Evolutionary conservation across 352 stramenopile genomes (phyloP).

Genomic region (Aphanomyces invadans): DNA sequence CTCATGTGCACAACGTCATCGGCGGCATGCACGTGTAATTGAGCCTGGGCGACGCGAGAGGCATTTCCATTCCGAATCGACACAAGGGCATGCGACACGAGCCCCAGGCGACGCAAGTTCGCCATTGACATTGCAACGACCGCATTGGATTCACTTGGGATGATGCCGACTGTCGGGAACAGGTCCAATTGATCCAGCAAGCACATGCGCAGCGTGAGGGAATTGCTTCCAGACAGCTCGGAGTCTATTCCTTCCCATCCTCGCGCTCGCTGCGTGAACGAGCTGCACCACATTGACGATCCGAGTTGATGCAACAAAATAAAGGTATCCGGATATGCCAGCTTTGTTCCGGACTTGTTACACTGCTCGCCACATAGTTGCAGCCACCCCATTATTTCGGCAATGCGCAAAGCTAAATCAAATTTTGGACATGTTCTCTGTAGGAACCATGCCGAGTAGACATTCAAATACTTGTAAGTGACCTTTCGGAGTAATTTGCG

Average conservation of each 20-base stretch:
- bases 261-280: constrained; percentile 9
- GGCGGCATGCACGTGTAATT: neutral
- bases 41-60: neutral
- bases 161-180: neutral
- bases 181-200: neutral
- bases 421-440: too few species aligned
- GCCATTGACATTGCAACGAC: neutral
- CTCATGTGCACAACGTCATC: constrained; percentile 9
- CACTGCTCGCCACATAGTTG: too few species aligned
- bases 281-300: constrained; percentile 18
- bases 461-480: too few species aligned
- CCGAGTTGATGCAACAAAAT: neutral
- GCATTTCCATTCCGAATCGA: neutral
- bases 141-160: constrained; percentile 8
- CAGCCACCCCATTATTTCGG: too few species aligned
- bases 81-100: constrained; percentile 12
- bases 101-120: constrained; percentile 7
- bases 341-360: too few species aligned
- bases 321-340: neutral
- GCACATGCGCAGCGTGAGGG: constrained; percentile 13
- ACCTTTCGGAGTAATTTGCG: too few species aligned
- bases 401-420: too few species aligned
- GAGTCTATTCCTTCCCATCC: neutral
- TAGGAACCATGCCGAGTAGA: too few species aligned
- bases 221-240: neutral